A percentile compares a stretch with the other conserved stretches of the same genome.
Evolutionary conservation across 1,284 basidiomycete species (phyloP).

Genomic region (Garcileccinum viscosum): DNA sequence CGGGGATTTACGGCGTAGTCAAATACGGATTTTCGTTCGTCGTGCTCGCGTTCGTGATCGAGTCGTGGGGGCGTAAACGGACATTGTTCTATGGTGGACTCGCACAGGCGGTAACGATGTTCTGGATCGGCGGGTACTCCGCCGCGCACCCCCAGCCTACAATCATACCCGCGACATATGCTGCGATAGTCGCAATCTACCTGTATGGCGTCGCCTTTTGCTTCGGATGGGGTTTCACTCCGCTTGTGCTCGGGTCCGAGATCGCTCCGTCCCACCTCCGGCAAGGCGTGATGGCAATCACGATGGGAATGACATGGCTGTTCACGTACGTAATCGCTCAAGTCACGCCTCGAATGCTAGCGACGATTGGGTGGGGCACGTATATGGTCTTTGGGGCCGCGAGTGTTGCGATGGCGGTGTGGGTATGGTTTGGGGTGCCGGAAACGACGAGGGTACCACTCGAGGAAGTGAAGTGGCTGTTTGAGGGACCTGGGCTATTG

Average conservation of each 20-base stretch:
- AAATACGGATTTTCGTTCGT: constrained; percentile 54
- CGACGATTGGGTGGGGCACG: constrained; percentile 53
- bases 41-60: constrained; percentile 52
- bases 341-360: constrained; percentile 56
- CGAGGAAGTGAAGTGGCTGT: constrained; percentile 53
- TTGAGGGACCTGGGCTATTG: constrained; percentile 46
- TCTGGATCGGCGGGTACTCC: constrained; percentile 54
- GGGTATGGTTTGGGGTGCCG: constrained; percentile 51
- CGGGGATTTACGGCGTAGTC: constrained; percentile 67
- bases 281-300: constrained; percentile 47
- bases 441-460: constrained; percentile 55
- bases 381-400: constrained; percentile 57
- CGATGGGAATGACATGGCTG: constrained; percentile 50
- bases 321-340: constrained; percentile 57
- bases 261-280: constrained; percentile 55
- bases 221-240: constrained; percentile 49
- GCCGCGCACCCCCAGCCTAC: constrained; percentile 42
- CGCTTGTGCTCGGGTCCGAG: constrained; percentile 53
- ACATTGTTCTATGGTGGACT: constrained; percentile 53
- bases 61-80: constrained; percentile 52
- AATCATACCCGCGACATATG: constrained; percentile 50
- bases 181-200: constrained; percentile 55
- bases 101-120: constrained; percentile 51
- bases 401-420: constrained; percentile 49
- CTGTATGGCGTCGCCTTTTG: constrained; percentile 54